Evolutionary conservation across 106 monocot genomes (phyloP).

Genomic region (Cymbidium sinense): DNA sequence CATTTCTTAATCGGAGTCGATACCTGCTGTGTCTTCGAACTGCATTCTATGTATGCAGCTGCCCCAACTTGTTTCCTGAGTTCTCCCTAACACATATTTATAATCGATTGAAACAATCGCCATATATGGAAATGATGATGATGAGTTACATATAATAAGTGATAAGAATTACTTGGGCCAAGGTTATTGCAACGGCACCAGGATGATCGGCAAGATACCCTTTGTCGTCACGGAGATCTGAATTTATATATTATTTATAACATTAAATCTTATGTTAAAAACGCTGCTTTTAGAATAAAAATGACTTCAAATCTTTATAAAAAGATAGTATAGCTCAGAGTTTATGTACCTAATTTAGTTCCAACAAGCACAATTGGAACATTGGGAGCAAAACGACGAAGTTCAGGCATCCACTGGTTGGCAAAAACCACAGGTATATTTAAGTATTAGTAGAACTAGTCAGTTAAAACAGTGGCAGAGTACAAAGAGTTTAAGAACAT

Average conservation of each 20-base stretch:
- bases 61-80: slow-evolving; percentile 88
- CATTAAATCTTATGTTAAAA: not conserved
- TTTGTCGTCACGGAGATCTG: slow-evolving; percentile 87
- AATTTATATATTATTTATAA: slow-evolving; percentile 1
- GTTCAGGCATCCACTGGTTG: slow-evolving; percentile 92
- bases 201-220: slow-evolving; percentile 83
- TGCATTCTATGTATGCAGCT: slow-evolving; percentile 81
- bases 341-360: slow-evolving; percentile 62
- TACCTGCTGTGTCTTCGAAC: slow-evolving; percentile 97
- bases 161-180: slow-evolving; percentile 44
- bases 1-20: not conserved
- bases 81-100: slow-evolving; percentile 48
- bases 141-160: not conserved
- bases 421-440: slow-evolving; percentile 6
- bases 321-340: not conserved
- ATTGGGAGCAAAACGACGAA: slow-evolving; percentile 81
- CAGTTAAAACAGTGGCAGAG: not conserved
- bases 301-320: too few species aligned
- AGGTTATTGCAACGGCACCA: slow-evolving; percentile 48
- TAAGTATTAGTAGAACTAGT: not conserved
- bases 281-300: not conserved
- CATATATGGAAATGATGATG: not conserved
- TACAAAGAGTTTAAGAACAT: not conserved
- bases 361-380: slow-evolving; percentile 87
- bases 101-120: not conserved